Conservation (phyloP, 257 asterid genomes). For the Leptodermis oblonga region DNA sequence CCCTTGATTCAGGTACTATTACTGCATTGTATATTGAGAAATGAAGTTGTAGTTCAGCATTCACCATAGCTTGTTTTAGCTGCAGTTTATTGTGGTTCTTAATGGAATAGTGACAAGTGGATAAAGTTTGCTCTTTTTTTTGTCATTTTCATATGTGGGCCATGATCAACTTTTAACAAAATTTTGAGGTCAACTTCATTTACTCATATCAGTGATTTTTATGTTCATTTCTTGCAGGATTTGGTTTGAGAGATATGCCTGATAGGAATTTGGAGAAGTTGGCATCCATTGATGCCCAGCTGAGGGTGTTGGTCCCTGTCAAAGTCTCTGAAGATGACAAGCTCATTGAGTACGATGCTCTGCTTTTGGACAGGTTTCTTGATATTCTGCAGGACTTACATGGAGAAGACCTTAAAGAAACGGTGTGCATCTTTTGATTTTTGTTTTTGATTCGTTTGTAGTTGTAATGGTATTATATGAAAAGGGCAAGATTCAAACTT, state of each 20-base stretch:
- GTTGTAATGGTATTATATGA: not conserved
- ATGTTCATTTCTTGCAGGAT: slow-evolving; percentile 24
- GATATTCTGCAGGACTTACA: slow-evolving; percentile 49
- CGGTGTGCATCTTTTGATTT: slow-evolving; percentile 19
- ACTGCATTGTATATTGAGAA: not conserved
- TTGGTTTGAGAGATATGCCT: slow-evolving; percentile 23
- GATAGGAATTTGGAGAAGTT: slow-evolving; percentile 38
- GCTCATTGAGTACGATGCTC: slow-evolving; percentile 54
- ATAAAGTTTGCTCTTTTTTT: not conserved
- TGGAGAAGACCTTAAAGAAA: slow-evolving; percentile 44
- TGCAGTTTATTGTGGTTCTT: not conserved
- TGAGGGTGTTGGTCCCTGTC: slow-evolving; percentile 41
- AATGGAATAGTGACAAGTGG: not conserved
- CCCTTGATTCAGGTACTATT: slow-evolving; percentile 16
- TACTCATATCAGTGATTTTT: slow-evolving; percentile 14
- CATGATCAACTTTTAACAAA: slow-evolving; percentile 15
- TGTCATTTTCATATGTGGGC: slow-evolving; percentile 13
- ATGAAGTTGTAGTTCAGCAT: not conserved
- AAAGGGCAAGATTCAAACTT: not conserved
- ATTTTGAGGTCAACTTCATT: slow-evolving; percentile 15
- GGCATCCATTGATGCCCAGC: slow-evolving; percentile 51
- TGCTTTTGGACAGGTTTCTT: slow-evolving; percentile 47
- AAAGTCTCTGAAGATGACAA: slow-evolving; percentile 48
- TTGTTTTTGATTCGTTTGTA: not conserved
- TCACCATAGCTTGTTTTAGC: not conserved